Evolutionary conservation across 768 basidiomycete genomes (phyloP).

Genomic region (Xerocomellus intermedius): DNA sequence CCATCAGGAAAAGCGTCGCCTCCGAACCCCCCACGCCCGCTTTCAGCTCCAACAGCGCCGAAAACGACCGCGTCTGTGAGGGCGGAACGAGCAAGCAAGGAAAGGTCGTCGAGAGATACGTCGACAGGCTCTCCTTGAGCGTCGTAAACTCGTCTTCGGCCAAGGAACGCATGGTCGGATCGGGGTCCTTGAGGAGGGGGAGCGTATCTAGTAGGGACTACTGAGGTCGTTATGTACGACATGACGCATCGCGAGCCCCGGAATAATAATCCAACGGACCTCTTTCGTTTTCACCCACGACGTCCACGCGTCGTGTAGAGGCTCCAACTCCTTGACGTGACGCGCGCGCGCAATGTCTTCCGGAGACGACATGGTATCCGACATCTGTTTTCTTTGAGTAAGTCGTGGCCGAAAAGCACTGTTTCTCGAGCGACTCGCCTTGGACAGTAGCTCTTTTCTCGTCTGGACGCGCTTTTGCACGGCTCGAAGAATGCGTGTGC

Average conservation of each 20-base stretch:
- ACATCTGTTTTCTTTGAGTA: slow-evolving; percentile 44
- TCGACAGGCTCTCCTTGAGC: slow-evolving; percentile 37
- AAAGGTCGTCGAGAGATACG: slow-evolving; percentile 43
- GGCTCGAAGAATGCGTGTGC: slow-evolving; percentile 52
- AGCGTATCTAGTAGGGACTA: slow-evolving; percentile 68
- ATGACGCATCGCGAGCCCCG: not conserved
- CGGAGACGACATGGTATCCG: slow-evolving; percentile 49
- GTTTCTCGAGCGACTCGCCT: slow-evolving; percentile 33
- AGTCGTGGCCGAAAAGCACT: not conserved
- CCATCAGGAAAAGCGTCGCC: slow-evolving; percentile 74
- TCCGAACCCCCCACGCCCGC: slow-evolving; percentile 93
- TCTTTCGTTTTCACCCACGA: slow-evolving; percentile 53
- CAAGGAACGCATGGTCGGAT: slow-evolving; percentile 70
- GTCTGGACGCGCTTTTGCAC: slow-evolving; percentile 55
- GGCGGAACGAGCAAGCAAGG: slow-evolving; percentile 73
- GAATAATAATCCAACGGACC: slow-evolving; percentile 43
- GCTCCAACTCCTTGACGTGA: slow-evolving; percentile 66
- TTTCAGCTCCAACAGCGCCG: slow-evolving; percentile 87
- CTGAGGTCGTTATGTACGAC: slow-evolving; percentile 27
- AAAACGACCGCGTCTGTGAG: slow-evolving; percentile 61
- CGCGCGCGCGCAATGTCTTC: slow-evolving; percentile 60
- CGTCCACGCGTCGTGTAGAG: slow-evolving; percentile 67
- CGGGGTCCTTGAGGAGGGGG: slow-evolving; percentile 66
- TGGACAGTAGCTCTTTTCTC: slow-evolving; percentile 42
- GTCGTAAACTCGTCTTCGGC: slow-evolving; percentile 63